Evolutionary conservation across 2,329 filamentous ascomycete genomes (phyloP), one percentile per base, ranked within the genome.

Genomic region (Cytospora piceae): DNA sequence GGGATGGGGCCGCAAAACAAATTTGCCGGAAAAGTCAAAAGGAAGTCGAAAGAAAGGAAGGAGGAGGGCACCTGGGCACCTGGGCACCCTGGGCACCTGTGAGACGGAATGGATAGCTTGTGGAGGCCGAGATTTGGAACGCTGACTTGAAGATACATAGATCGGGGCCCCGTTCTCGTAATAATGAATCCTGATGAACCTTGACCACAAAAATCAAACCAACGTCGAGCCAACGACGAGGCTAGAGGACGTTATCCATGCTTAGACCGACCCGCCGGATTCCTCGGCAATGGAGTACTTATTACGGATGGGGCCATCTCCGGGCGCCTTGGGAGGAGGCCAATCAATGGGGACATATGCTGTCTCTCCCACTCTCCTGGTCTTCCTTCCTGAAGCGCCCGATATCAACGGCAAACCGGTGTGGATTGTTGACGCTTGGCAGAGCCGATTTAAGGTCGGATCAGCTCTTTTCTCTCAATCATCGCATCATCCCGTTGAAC

Each of bases 101-200:
- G 29, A 60, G 15, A 24, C 56, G 64, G 60, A 15, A 60, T 31
- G 61, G 61, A 59, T 57, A 57, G 61, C 57, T 20, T 52, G 32
- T 57, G 55, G 55, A 59, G 49, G 55, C 64, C 51, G 60, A 62
- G 57, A 49, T 49, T 22, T 5, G 17, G 17, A 24, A 49, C 12
- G 46, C 46, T 49, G 9, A 14, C 8, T 24, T 49, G n/a, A 24
- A 55, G 55, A 56, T 39, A 17, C 37, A 34, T 42, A 53, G 63
- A 51, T 62, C 63, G 27, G 49, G 52, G 9, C 9, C n/a, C 34
- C 39, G 27, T 20, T 31, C 27, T 34, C 27, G 20, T n/a, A 29
- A 7, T 22, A 22, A 22, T 46, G 42, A 8, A 46, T 22, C 7
- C 20, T 46, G n/a, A n/a, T 22, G 7, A 22, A 8, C 42, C 9